Conservation (phyloP, 2,329 filamentous ascomycete genomes). For the Didymellaceae sp. region DNA sequence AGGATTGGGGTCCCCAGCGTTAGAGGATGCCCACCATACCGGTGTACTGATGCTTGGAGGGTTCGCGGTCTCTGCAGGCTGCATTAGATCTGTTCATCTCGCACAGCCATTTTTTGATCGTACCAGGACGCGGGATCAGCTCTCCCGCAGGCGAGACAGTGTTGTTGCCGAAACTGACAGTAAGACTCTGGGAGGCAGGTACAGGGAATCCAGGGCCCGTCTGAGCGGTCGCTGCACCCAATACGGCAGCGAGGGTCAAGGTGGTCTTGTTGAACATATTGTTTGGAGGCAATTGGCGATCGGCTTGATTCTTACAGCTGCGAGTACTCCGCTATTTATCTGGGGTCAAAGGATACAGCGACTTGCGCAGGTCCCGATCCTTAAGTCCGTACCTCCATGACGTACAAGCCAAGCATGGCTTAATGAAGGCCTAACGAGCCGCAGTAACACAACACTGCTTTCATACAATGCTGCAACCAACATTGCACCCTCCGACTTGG, state of each 20-base stretch:
- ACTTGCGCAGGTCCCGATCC: not conserved
- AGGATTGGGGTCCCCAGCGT: not conserved
- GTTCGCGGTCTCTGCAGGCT: conserved; percentile 27
- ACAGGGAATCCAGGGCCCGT: conserved; percentile 43
- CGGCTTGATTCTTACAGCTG: not conserved
- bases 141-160: conserved; percentile 43
- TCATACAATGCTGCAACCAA: too few relatives aligned
- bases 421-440: too few relatives aligned
- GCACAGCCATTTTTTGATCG: conserved; percentile 4
- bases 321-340: not conserved
- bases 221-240: conserved; percentile 26
- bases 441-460: too few relatives aligned
- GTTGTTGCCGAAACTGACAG: conserved; percentile 41
- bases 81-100: not conserved
- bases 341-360: not conserved
- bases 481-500: too few relatives aligned
- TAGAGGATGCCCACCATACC: conserved; percentile 15
- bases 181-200: conserved; percentile 23
- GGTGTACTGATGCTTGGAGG: conserved; percentile 36
- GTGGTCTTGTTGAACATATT: conserved; percentile 26
- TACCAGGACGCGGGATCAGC: conserved; percentile 41
- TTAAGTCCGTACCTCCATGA: not conserved
- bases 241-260: conserved; percentile 19
- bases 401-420: too few relatives aligned
- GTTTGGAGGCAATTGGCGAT: not conserved